Evolutionary conservation across 345 rosid species (phyloP).

Genomic region (Euphorbia lathyris): DNA sequence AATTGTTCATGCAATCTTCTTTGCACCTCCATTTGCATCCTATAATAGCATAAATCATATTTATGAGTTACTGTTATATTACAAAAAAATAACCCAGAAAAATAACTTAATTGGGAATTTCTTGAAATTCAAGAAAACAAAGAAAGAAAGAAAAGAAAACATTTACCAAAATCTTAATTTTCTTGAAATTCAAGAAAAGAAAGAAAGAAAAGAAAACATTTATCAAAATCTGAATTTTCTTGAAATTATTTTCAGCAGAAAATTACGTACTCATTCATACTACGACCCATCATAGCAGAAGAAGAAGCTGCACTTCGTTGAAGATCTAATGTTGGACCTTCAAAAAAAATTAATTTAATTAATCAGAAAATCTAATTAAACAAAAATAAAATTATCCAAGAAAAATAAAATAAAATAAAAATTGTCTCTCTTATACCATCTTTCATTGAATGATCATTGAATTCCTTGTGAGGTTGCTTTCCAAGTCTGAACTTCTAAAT

Average conservation of each 20-base stretch:
- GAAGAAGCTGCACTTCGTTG: constrained; percentile 83
- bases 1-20: constrained; percentile 96
- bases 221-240: not conserved
- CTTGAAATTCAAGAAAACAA: not conserved
- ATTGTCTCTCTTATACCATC: constrained; percentile 68
- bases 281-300: constrained; percentile 82
- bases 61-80: constrained; percentile 39
- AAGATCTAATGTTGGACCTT: constrained; percentile 77
- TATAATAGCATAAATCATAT: constrained; percentile 48
- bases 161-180: not conserved
- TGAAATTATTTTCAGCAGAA: not conserved
- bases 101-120: not conserved
- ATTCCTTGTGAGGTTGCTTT: constrained; percentile 99
- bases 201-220: not conserved
- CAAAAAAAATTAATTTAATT: not conserved
- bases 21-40: constrained; percentile 99
- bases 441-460: constrained; percentile 88
- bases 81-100: constrained; percentile 16
- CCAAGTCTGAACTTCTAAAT: constrained; percentile 94
- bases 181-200: not conserved
- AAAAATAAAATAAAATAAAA: not conserved
- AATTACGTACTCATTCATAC: constrained; percentile 85
- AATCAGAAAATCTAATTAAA: not conserved
- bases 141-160: not conserved
- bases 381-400: not conserved